Evolutionary conservation across 208 protist genomes (phyloP), one percentile per base, ranked within the genome.

Genomic region (Blastocrithidia nonstop): DNA sequence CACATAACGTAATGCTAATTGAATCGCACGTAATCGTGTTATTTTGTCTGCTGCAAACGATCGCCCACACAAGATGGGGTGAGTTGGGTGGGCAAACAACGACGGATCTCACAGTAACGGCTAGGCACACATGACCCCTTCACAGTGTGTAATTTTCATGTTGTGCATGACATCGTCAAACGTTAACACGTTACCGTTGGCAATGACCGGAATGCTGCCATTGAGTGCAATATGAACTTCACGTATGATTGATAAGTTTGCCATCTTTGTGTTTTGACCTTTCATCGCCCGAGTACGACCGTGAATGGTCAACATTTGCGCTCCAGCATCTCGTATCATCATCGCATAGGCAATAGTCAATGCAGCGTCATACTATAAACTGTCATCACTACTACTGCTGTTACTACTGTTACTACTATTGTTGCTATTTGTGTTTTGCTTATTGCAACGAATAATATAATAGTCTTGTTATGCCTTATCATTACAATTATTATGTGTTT

Each of bases 111-210:
- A 88, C 25, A 95, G 55, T 16, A 95, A 63, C 15, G 75, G 65
- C 48, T 92, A 81, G 1, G 88, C 84, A 24, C 78, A 90, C 83
- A 94, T 94, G 54, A 88, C 66, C 1, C 71, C 88, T 23, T 93
- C 83, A 23, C 64, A 72, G 6, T 42, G 26, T 19, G 77, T 90
- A 11, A 39, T 32, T 11, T 31, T 26, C 27, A 94, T 21, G 28
- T 72, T 47, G 9, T 35, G 13, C 20, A 33, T n/a, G 9, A 93
- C 68, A 42, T 95, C 88, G 7, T 46, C 62, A 49, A 61, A 83
- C 13, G 35, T 59, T 24, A 67, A 57, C 16, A 95, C 66, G 57
- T 93, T 94, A 16, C 86, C 88, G 48, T 95, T 95, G 7, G 73
- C 63, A 55, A 95, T 69, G 16, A 95, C 61, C 0, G 86, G 83